Evolutionary conservation across 2,329 filamentous ascomycete genomes (phyloP).

Genomic region (Penicillium polonicum): DNA sequence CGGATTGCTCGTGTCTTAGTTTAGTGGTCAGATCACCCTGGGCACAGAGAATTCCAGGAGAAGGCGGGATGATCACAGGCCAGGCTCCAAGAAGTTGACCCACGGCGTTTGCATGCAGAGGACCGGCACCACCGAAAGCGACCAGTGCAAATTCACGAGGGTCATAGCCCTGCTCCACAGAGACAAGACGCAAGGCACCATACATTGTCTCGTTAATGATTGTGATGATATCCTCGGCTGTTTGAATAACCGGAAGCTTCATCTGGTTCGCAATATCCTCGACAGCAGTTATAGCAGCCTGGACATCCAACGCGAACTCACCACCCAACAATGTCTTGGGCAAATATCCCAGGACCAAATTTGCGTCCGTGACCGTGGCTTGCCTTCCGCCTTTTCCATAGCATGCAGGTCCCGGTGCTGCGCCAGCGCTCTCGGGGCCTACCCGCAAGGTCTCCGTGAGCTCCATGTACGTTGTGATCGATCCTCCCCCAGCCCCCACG

Average conservation of each 20-base stretch:
- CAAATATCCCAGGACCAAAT: slow-evolving; percentile 50
- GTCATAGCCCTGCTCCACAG: slow-evolving; percentile 54
- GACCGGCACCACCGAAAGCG: slow-evolving; percentile 53
- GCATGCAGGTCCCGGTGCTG: slow-evolving; percentile 50
- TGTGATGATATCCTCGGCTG: slow-evolving; percentile 52
- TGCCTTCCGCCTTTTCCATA: slow-evolving; percentile 49
- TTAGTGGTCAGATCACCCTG: slow-evolving; percentile 53
- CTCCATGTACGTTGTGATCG: slow-evolving; percentile 49
- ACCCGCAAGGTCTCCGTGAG: slow-evolving; percentile 52
- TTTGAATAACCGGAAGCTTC: slow-evolving; percentile 43
- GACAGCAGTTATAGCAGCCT: slow-evolving; percentile 45
- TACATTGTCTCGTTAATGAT: slow-evolving; percentile 55
- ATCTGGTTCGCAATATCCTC: slow-evolving; percentile 48
- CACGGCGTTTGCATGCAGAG: slow-evolving; percentile 52
- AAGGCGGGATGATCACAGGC: slow-evolving; percentile 54
- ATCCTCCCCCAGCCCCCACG: slow-evolving; percentile 52
- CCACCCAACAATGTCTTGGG: slow-evolving; percentile 49
- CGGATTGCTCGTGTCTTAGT: slow-evolving; percentile 49
- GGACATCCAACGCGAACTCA: slow-evolving; percentile 46
- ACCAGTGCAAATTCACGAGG: slow-evolving; percentile 53
- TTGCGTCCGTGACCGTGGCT: slow-evolving; percentile 53
- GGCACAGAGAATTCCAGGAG: slow-evolving; percentile 52
- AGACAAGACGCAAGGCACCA: slow-evolving; percentile 51
- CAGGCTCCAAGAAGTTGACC: slow-evolving; percentile 52
- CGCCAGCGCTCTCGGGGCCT: slow-evolving; percentile 52